Conservation (phyloP, 192 early-diverging fungal genomes). For the Gamsiella multidivaricata region DNA sequence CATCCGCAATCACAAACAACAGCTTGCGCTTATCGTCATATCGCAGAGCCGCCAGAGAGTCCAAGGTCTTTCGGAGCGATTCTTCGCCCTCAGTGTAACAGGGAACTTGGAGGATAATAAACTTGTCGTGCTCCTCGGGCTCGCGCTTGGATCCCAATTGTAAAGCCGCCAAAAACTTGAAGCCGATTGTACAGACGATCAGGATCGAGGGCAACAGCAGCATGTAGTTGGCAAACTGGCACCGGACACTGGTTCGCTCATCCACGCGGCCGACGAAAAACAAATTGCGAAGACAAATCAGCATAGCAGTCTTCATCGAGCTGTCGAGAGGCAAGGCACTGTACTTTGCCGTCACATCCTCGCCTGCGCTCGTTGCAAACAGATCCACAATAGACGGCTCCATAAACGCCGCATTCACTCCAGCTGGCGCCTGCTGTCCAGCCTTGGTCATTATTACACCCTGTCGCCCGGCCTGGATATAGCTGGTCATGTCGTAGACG, state of each 20-base stretch:
- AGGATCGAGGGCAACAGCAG: conserved; percentile 83
- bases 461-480: conserved; percentile 66
- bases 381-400: conserved; percentile 67
- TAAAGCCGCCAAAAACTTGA: conserved; percentile 97
- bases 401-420: conserved; percentile 67
- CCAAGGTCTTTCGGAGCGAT: conserved; percentile 90
- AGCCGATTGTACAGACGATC: conserved; percentile 84
- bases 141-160: conserved; percentile 80
- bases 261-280: conserved; percentile 92
- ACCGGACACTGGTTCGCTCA: conserved; percentile 78
- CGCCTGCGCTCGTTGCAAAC: conserved; percentile 71
- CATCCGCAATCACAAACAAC: conserved; percentile 95
- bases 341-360: conserved; percentile 72
- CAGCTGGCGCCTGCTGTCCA: conserved; percentile 52
- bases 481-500: conserved; percentile 79
- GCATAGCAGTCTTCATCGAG: conserved; percentile 58
- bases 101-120: conserved; percentile 94
- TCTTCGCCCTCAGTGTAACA: conserved; percentile 99
- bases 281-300: conserved; percentile 83
- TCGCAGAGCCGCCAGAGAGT: conserved; percentile 89
- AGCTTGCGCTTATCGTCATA: conserved; percentile 99
- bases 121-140: conserved; percentile 88
- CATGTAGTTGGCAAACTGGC: conserved; percentile 88
- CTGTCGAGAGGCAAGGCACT: conserved; percentile 63
- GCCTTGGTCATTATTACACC: conserved; percentile 53